Conservation (phyloP, 257 asterid genomes). For the Fraxinus americana region DNA sequence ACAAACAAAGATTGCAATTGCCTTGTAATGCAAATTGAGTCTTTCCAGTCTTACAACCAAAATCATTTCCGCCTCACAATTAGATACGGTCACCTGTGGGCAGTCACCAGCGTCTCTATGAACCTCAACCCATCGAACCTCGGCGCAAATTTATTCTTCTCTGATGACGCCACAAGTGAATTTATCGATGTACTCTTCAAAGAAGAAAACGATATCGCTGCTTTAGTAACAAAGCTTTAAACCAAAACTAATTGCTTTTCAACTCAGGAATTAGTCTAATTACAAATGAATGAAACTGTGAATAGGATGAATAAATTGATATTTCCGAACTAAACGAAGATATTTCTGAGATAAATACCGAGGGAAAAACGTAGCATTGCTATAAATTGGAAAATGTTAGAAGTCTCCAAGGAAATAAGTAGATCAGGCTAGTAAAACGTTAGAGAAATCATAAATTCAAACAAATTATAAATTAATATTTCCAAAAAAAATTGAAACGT, state of each 20-base stretch:
- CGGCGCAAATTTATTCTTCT: constrained; percentile 44
- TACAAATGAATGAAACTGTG: neutral
- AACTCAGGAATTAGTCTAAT: neutral
- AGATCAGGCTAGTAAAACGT: neutral
- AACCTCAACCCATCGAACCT: constrained; percentile 61
- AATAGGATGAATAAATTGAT: neutral
- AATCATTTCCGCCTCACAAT: neutral
- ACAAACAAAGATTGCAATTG: constrained; percentile 1
- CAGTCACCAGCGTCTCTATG: constrained; percentile 66
- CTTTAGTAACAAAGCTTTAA: neutral
- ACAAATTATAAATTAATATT: neutral
- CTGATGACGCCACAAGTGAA: constrained; percentile 7
- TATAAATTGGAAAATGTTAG: neutral
- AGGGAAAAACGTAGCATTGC: neutral
- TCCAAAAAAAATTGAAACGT: neutral
- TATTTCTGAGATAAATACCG: neutral
- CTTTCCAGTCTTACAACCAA: neutral
- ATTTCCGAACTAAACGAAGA: neutral
- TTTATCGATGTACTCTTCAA: constrained; percentile 30
- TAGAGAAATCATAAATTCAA: neutral
- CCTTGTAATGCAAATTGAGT: neutral
- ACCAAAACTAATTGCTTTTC: neutral
- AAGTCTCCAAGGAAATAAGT: neutral
- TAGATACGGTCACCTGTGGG: constrained; percentile 48
- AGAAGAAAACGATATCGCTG: neutral